Evolutionary conservation across 192 early-diverging fungal genomes (phyloP).

Genomic region (Gigaspora rosea): DNA sequence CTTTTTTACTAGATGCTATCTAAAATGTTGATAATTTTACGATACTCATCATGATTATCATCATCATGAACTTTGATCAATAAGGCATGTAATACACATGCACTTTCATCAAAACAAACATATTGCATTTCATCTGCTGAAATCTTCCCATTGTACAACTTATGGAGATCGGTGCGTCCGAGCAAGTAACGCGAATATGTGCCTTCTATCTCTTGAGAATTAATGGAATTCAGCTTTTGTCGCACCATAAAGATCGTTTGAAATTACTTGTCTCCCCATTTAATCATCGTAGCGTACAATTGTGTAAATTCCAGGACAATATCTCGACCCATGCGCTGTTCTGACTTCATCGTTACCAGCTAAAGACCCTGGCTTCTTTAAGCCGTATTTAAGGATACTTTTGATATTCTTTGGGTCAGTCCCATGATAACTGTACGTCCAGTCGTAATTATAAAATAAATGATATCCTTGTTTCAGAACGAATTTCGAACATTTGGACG

Average conservation of each 20-base stretch:
- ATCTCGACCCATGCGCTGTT: background rate
- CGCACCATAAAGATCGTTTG: conserved; percentile 7
- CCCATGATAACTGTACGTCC: conserved; percentile 19
- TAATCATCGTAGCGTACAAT: background rate
- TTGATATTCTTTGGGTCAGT: background rate
- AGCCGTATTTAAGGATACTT: background rate
- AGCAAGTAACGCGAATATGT: too few species aligned
- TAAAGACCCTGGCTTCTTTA: background rate
- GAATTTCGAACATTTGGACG: conserved; percentile 3
- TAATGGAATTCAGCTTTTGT: background rate
- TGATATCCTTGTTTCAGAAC: background rate
- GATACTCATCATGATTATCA: too few species aligned
- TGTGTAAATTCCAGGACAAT: background rate
- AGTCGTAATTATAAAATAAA: background rate
- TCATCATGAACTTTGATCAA: too few species aligned
- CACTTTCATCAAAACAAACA: conserved; percentile 7
- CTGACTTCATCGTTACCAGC: background rate
- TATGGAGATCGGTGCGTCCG: background rate
- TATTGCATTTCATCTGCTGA: background rate
- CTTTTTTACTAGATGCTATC: too few species aligned
- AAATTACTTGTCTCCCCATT: background rate
- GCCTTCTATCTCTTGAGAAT: background rate
- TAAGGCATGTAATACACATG: background rate
- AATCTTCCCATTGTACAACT: background rate
- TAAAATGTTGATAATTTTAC: too few species aligned